Base-by-base conservation (phyloP, 148 eudicot genomes). In the Dysphania ambrosioides region DNA sequence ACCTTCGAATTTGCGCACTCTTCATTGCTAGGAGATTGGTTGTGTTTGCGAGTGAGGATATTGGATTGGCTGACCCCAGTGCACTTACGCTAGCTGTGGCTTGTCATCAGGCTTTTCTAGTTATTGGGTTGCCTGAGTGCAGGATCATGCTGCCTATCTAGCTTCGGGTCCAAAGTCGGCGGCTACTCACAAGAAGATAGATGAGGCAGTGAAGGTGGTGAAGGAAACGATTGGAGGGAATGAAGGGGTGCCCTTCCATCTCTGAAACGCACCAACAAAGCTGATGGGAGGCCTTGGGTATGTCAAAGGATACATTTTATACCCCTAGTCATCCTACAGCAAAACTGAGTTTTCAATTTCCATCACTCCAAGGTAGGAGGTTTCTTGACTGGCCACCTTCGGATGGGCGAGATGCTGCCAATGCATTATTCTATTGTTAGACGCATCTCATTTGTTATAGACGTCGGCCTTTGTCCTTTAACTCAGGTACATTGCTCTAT, bases 91-190 rank as follows among this genome's bases (percentile, higher is more conserved):
- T 88, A 71, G 97, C 97, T 0, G 97, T 93, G 38, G 86, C 91
- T 0, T 93, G 98, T 65, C 85, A 91, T 63, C 97, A 93, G 70
- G 91, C 95, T 15, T 91, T 97, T 71, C 98, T 87, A 78, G 83
- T 89, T 70, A 31, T 88, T 9, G 98, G 98, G 32, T 87, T 93
- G 98, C 98, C 98, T 0, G 98, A 93, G 85, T 91, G 97, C 82
- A 79, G 85, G 81, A 81, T 89, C 68, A 86, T 80, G 97, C 87
- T 27, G 87, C 91, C 34, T 91, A 91, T 78, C 76, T 93, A 75
- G 90, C 97, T 21, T 56, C 89, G 83, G 95, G 93, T 41, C 97
- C 95, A 5, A 93, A 93, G 63, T 93, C 98, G 0, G 80, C 86
- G 15, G 82, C 95, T 16, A 82, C 86, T 65, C 89, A 88, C 63